Evolutionary conservation across 306 rosid genomes (phyloP).

Genomic region (Sophora flavescens): DNA sequence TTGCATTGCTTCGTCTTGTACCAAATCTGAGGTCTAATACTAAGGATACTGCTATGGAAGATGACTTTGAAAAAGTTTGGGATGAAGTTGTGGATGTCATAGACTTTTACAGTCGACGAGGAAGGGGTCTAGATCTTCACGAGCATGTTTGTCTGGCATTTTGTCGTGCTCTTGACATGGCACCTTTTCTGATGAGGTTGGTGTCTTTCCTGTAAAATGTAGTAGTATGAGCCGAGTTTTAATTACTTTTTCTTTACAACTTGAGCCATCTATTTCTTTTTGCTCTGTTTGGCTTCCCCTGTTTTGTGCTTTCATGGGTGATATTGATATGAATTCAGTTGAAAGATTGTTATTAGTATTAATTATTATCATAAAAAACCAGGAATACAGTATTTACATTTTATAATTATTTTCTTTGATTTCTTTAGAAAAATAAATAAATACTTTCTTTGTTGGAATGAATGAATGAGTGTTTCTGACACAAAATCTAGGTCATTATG

Average conservation of each 20-base stretch:
- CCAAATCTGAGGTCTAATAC: constrained; percentile 68
- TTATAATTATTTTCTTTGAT: background rate
- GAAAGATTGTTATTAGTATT: constrained; percentile 17
- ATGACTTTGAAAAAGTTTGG: constrained; percentile 46
- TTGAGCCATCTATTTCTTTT: background rate
- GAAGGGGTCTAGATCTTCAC: constrained; percentile 86
- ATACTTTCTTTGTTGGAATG: background rate
- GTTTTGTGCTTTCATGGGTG: too few species aligned
- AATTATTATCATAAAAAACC: constrained; percentile 21
- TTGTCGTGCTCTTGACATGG: constrained; percentile 79
- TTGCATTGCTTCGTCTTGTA: constrained; percentile 65
- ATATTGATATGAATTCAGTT: background rate
- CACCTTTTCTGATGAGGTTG: constrained; percentile 72
- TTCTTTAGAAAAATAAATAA: too few species aligned
- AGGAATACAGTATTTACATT: constrained; percentile 3
- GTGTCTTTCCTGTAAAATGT: constrained; percentile 18
- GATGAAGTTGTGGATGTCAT: constrained; percentile 58
- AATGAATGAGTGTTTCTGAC: too few species aligned
- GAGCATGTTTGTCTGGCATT: constrained; percentile 87
- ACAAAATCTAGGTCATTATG: background rate
- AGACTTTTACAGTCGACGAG: constrained; percentile 55
- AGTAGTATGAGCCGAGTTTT: background rate
- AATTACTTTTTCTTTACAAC: background rate
- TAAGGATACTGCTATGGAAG: constrained; percentile 33
- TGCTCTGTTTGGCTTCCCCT: background rate